Evolutionary conservation across 169 alveolate genomes (phyloP).

Genomic region (Plasmodium blacklocki): DNA sequence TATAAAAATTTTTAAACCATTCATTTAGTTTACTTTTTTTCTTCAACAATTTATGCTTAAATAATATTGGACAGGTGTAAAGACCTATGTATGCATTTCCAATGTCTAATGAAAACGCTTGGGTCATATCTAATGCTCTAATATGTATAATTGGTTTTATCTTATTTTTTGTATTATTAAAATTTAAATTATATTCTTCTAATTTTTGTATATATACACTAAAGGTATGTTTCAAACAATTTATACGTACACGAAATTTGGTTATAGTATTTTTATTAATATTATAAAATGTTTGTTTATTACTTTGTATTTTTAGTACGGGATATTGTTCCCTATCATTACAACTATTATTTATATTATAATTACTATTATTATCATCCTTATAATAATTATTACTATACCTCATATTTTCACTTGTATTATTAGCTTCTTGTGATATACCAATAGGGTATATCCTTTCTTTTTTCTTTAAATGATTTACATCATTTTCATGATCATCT

Average conservation of each 20-base stretch:
- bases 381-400: constrained; percentile 16
- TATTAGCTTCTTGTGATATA: constrained; percentile 20
- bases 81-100: constrained; percentile 77
- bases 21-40: constrained; percentile 58
- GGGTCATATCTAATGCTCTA: constrained; percentile 77
- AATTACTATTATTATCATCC: background rate
- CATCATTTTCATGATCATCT: constrained; percentile 40
- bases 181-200: constrained; percentile 55
- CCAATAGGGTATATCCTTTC: constrained; percentile 6
- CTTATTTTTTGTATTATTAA: constrained; percentile 66
- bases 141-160: constrained; percentile 76
- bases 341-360: background rate
- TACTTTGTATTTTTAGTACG: constrained; percentile 72
- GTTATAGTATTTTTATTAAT: constrained; percentile 69
- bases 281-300: constrained; percentile 65
- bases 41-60: constrained; percentile 65
- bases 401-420: constrained; percentile 4
- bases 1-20: constrained; percentile 67
- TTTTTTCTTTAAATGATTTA: constrained; percentile 25
- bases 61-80: constrained; percentile 75
- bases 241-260: constrained; percentile 75
- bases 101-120: constrained; percentile 68
- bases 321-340: constrained; percentile 19
- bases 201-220: constrained; percentile 75
- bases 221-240: constrained; percentile 69